Evolutionary conservation across 2,329 filamentous ascomycete genomes (phyloP).

Genomic region (Camillea tinctor): DNA sequence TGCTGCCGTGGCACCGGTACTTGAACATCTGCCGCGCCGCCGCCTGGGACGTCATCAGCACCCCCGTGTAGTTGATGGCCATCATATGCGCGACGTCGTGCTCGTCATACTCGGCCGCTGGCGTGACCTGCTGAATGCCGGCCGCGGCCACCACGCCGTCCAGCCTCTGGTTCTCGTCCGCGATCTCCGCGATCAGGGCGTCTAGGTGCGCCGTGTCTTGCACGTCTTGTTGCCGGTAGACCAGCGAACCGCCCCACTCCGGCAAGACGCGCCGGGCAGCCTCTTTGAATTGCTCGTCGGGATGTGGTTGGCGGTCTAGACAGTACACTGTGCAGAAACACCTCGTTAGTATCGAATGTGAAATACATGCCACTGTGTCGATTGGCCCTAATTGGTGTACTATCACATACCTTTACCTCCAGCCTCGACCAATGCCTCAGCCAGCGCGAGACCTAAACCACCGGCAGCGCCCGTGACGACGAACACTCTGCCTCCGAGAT

Average conservation of each 20-base stretch:
- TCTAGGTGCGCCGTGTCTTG: constrained; percentile 59
- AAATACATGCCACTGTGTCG: constrained; percentile 4
- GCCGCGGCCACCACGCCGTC: constrained; percentile 71
- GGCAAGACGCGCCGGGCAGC: constrained; percentile 57
- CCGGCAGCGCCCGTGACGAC: constrained; percentile 69
- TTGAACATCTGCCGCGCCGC: constrained; percentile 63
- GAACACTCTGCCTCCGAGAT: constrained; percentile 63
- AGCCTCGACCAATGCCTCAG: constrained; percentile 71
- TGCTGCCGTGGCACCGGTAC: constrained; percentile 51
- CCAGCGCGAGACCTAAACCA: constrained; percentile 70
- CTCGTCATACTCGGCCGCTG: constrained; percentile 65
- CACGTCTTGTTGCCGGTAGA: constrained; percentile 68
- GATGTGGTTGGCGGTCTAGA: constrained; percentile 50
- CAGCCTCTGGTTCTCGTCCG: constrained; percentile 55
- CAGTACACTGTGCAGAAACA: constrained; percentile 61
- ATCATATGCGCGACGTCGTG: constrained; percentile 60
- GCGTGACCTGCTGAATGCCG: constrained; percentile 66
- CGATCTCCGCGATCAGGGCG: constrained; percentile 57
- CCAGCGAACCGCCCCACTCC: constrained; percentile 61
- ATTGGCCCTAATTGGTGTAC: not conserved
- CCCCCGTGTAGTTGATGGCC: constrained; percentile 68
- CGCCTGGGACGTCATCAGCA: constrained; percentile 68
- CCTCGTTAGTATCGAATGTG: too few relatives aligned
- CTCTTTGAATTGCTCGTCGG: constrained; percentile 56
- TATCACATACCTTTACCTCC: constrained; percentile 58